Conservation (phyloP, 306 rosid genomes). For the Castanea crenata region DNA sequence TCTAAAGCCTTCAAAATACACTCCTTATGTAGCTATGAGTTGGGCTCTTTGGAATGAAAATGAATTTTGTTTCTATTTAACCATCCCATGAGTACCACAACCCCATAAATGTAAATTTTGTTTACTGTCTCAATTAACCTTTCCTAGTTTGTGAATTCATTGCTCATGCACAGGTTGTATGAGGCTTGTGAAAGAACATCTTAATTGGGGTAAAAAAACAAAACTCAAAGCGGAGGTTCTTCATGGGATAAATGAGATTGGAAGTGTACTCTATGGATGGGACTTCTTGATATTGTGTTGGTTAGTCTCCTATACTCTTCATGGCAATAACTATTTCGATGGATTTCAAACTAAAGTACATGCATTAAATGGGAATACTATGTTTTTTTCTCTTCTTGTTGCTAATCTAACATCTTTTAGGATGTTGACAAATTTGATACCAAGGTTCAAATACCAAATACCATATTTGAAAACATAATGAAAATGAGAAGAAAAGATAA, state of each 20-base stretch:
- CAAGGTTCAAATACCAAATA: too few species aligned
- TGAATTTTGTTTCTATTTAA: too few species aligned
- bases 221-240: slow-evolving; percentile 90
- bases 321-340: background rate
- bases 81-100: too few species aligned
- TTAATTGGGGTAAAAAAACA: slow-evolving; percentile 82
- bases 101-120: background rate
- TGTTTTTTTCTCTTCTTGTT: too few species aligned
- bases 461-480: too few species aligned
- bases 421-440: too few species aligned
- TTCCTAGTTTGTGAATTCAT: slow-evolving; percentile 21
- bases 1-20: too few species aligned
- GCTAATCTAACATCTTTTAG: too few species aligned
- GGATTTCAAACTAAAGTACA: background rate
- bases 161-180: slow-evolving; percentile 63
- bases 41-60: too few species aligned
- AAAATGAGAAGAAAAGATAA: too few species aligned
- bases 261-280: slow-evolving; percentile 95
- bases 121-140: background rate
- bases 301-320: slow-evolving; percentile 44
- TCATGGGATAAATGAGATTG: slow-evolving; percentile 92
- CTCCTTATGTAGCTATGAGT: too few species aligned
- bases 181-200: slow-evolving; percentile 85
- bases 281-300: slow-evolving; percentile 93
- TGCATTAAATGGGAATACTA: background rate